These are phyloP conservation scores for Saturnispora besseyi DNA, from an alignment of 805 yeast genomes.

Conservation along the genomic window DNA sequence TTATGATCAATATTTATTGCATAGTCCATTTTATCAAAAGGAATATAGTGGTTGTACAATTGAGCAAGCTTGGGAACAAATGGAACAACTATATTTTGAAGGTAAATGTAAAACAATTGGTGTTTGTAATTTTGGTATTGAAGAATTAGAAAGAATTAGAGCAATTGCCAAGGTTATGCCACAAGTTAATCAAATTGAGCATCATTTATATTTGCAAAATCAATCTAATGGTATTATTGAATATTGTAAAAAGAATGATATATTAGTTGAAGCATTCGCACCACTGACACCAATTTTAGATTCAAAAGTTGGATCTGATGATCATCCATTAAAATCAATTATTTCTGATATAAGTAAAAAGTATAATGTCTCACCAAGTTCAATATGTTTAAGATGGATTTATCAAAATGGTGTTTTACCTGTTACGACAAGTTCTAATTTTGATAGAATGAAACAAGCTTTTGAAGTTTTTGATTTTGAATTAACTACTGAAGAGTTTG, in stretches of 20 bases:
- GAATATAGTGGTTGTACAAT: slow-evolving; percentile 38
- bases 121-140: slow-evolving; percentile 51
- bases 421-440: slow-evolving; percentile 60
- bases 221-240: slow-evolving; percentile 50
- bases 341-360: slow-evolving; percentile 40
- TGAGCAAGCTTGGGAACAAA: slow-evolving; percentile 42
- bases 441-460: slow-evolving; percentile 47
- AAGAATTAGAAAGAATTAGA: slow-evolving; percentile 36
- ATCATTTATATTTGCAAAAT: slow-evolving; percentile 54
- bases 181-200: slow-evolving; percentile 61
- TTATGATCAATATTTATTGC: slow-evolving; percentile 55
- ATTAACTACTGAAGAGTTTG: slow-evolving; percentile 43
- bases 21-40: slow-evolving; percentile 41
- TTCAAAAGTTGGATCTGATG: slow-evolving; percentile 28
- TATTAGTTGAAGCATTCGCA: slow-evolving; percentile 53
- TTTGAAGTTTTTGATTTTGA: slow-evolving; percentile 47
- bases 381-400: slow-evolving; percentile 62
- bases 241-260: slow-evolving; percentile 40
- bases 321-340: slow-evolving; percentile 32
- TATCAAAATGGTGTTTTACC: slow-evolving; percentile 58
- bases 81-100: slow-evolving; percentile 34
- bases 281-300: slow-evolving; percentile 58
- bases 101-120: slow-evolving; percentile 44
- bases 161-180: slow-evolving; percentile 41
- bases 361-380: slow-evolving; percentile 53